These are phyloP conservation scores for Cryptosporidium viatorum DNA, from an alignment of 169 alveolate genomes.

Conservation along the genomic window DNA sequence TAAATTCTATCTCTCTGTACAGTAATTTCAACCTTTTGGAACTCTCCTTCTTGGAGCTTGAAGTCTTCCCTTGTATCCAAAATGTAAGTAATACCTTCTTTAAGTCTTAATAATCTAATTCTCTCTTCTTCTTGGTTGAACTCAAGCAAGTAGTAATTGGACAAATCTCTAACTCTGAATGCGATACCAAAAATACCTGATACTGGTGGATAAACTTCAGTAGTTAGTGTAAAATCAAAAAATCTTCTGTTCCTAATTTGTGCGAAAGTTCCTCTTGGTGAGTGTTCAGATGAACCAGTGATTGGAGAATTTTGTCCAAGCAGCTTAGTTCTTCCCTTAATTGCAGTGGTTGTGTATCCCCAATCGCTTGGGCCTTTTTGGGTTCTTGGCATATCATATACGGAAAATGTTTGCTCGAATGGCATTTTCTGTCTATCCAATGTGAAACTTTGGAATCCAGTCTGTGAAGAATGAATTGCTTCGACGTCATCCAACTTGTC, in stretches of 20 bases:
- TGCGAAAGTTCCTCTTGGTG: conserved; percentile 88
- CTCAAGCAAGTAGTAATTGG: conserved; percentile 86
- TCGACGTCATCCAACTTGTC: conserved; percentile 82
- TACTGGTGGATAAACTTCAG: conserved; percentile 80
- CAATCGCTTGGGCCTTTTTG: conserved; percentile 85
- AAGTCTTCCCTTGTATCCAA: conserved; percentile 75
- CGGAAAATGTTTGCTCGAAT: conserved; percentile 84
- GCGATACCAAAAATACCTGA: conserved; percentile 88
- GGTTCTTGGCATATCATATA: conserved; percentile 85
- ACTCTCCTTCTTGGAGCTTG: conserved; percentile 8
- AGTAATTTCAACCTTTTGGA: conserved; percentile 20
- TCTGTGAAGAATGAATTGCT: conserved; percentile 82
- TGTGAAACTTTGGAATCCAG: conserved; percentile 82
- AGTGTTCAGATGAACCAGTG: conserved; percentile 79
- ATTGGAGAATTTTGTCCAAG: conserved; percentile 87
- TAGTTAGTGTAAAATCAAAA: conserved; percentile 83
- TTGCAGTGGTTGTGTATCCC: conserved; percentile 89
- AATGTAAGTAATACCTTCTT: conserved; percentile 84
- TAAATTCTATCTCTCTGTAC: conserved; percentile 62
- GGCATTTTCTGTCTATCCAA: conserved; percentile 85
- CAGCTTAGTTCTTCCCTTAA: conserved; percentile 83
- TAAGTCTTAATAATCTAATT: conserved; percentile 84
- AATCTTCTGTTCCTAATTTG: conserved; percentile 84
- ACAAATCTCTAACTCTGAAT: conserved; percentile 87
- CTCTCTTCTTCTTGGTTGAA: conserved; percentile 83